A percentile compares a stretch with the other conserved stretches of the same genome.
These are phyloP conservation scores for Trichoderma erinaceum DNA, from an alignment of 495 filamentous ascomycete species.

Conservation along the genomic window DNA sequence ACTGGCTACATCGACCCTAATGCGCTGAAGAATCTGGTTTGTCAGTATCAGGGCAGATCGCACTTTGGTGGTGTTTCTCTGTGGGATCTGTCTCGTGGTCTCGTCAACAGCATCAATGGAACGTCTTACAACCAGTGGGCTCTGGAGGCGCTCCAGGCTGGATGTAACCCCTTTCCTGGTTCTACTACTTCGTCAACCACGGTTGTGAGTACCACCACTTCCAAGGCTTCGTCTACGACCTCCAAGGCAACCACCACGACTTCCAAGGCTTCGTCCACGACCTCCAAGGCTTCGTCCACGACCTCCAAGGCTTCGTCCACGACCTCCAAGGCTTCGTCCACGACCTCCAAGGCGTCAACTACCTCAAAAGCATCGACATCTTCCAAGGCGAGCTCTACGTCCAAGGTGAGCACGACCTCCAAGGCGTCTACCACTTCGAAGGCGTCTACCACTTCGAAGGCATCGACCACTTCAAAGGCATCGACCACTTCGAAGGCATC, in stretches of 20 bases:
- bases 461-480: constrained; percentile 13
- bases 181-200: constrained; percentile 6
- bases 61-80: constrained; percentile 39
- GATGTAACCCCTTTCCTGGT: constrained; percentile 20
- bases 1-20: constrained; percentile 28
- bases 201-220: constrained; percentile 15
- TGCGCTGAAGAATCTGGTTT: constrained; percentile 24
- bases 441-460: constrained; percentile 16
- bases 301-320: not conserved
- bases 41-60: constrained; percentile 27
- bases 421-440: not conserved
- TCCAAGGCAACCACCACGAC: not conserved
- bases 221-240: not conserved
- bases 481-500: not conserved
- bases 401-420: not conserved
- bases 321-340: not conserved
- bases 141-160: constrained; percentile 20
- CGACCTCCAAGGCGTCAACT: constrained; percentile 17
- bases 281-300: not conserved
- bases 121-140: constrained; percentile 28
- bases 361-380: constrained; percentile 16
- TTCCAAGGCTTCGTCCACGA: not conserved
- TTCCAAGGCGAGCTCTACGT: not conserved
- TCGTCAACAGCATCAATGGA: constrained; percentile 21
- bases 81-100: constrained; percentile 34